A percentile compares a stretch with the other conserved stretches of the same genome.
These are phyloP conservation scores for Teratosphaeriaceae sp. DNA, from an alignment of 2,329 filamentous ascomycete genomes.

Conservation along the genomic window DNA sequence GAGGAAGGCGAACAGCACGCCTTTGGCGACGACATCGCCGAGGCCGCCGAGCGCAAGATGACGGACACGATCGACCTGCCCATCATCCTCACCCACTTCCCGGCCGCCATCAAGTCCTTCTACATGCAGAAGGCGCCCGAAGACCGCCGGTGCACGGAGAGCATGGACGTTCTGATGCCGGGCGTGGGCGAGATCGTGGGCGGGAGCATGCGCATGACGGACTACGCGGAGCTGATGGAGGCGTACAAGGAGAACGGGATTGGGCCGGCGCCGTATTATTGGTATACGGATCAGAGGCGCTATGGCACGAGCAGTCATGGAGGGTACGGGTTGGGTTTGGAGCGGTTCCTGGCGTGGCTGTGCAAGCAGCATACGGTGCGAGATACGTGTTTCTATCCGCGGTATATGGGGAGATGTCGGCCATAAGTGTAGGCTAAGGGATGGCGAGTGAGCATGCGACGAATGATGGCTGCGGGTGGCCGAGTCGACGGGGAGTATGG, in stretches of 20 bases:
- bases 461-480: too few relatives aligned
- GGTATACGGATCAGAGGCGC: constrained; percentile 77
- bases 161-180: constrained; percentile 81
- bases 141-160: constrained; percentile 83
- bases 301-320: constrained; percentile 91
- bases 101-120: constrained; percentile 94
- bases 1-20: constrained; percentile 84
- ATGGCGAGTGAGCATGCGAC: too few relatives aligned
- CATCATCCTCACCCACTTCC: constrained; percentile 97
- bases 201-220: constrained; percentile 92
- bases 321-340: constrained; percentile 86
- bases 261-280: constrained; percentile 82
- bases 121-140: constrained; percentile 90
- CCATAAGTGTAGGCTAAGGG: too few relatives aligned
- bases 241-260: constrained; percentile 86
- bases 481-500: too few relatives aligned
- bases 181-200: constrained; percentile 96
- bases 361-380: constrained; percentile 60
- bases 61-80: constrained; percentile 93
- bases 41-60: constrained; percentile 94
- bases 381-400: constrained; percentile 68
- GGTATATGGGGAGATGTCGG: constrained; percentile 75
- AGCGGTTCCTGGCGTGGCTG: constrained; percentile 67
- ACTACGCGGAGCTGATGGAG: constrained; percentile 80
- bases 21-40: constrained; percentile 96